Percentiles rank a stretch among this genome's conserved stretches.
phyloP scores from a whole-genome alignment of 2,329 filamentous ascomycete species.

The Fusarium metavorans region DNA sequence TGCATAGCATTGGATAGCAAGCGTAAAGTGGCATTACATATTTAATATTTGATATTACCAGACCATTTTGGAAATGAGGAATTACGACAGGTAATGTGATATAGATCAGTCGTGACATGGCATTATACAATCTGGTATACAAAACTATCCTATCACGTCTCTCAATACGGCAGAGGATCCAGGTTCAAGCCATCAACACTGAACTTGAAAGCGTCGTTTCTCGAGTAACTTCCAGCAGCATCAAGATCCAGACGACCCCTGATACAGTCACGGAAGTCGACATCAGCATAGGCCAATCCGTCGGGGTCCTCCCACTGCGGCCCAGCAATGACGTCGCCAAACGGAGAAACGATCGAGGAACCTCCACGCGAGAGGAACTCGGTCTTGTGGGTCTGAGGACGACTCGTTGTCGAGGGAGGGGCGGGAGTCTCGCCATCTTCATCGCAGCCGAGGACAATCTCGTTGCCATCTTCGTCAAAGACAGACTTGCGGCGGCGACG shows the following conservation, averaged over 20 bases:
- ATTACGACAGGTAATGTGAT: neutral
- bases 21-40: neutral
- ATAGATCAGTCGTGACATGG: neutral
- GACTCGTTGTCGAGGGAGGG: conserved; percentile 13
- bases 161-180: conserved; percentile 66
- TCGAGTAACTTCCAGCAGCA: conserved; percentile 86
- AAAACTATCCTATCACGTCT: neutral
- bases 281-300: conserved; percentile 75
- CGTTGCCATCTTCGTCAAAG: conserved; percentile 66
- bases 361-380: conserved; percentile 79
- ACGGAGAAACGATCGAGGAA: conserved; percentile 82
- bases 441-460: conserved; percentile 61
- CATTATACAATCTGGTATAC: conserved; percentile 30
- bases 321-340: conserved; percentile 82
- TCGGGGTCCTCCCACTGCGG: conserved; percentile 86
- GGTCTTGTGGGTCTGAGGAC: conserved; percentile 29
- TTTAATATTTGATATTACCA: neutral
- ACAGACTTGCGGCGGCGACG: conserved; percentile 54
- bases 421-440: conserved; percentile 34
- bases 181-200: conserved; percentile 70
- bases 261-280: conserved; percentile 90
- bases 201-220: conserved; percentile 74
- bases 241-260: conserved; percentile 86
- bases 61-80: neutral
- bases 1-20: conserved; percentile 4